These are phyloP conservation scores for Phytophthora sp. DNA, from an alignment of 352 stramenopile genomes.

Conservation along the genomic window DNA sequence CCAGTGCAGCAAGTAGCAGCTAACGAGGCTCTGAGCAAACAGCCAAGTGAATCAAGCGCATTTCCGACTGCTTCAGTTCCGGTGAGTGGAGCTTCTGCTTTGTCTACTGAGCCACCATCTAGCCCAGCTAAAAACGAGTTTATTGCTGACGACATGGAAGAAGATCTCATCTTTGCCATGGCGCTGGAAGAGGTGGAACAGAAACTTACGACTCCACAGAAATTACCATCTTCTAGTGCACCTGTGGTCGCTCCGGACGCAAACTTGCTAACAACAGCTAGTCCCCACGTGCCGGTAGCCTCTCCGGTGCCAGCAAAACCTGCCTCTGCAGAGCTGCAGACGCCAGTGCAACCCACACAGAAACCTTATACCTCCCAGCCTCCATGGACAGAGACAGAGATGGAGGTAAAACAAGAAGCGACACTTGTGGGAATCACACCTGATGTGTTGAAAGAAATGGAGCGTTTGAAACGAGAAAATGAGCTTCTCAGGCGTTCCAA, in stretches of 20 bases:
- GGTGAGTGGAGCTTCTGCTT: background rate
- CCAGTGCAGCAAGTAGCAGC: background rate
- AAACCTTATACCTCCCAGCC: background rate
- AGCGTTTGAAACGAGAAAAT: constrained; percentile 73
- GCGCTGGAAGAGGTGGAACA: constrained; percentile 72
- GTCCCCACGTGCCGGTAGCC: background rate
- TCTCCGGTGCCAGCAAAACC: constrained; percentile 2
- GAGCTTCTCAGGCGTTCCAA: constrained; percentile 69
- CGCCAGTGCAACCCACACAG: constrained; percentile 1
- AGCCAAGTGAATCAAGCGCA: background rate
- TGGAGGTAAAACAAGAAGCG: background rate
- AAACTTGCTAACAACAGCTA: constrained; percentile 2
- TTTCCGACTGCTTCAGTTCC: background rate
- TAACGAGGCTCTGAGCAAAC: background rate
- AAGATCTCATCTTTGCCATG: constrained; percentile 70
- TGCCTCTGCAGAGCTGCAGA: background rate
- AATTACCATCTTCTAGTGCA: constrained; percentile 3
- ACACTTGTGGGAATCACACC: constrained; percentile 5
- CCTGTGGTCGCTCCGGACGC: background rate
- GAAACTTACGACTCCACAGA: constrained; percentile 42
- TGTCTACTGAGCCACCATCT: background rate
- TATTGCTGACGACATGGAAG: constrained; percentile 65
- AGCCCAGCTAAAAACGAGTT: constrained; percentile 45
- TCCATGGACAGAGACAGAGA: background rate
- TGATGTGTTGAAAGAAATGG: constrained; percentile 64